Evolutionary conservation across 2,329 filamentous ascomycete genomes (phyloP).

Genomic region (Lasiodiplodia citricola): DNA sequence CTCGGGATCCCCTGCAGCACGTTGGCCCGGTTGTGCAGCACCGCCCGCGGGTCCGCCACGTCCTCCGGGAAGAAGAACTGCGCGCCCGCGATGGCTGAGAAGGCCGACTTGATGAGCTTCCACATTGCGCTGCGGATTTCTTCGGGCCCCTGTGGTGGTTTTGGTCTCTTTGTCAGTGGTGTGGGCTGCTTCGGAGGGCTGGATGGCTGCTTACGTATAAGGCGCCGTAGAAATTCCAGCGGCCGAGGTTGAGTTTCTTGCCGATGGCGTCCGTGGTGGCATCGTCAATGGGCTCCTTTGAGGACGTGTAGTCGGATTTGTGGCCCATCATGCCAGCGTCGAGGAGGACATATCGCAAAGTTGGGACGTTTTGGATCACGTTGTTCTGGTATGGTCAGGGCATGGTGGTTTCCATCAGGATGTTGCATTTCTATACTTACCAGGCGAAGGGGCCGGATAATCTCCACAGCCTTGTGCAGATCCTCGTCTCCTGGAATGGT

Average conservation of each 20-base stretch:
- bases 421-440: neutral
- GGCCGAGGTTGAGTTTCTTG: conserved; percentile 47
- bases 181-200: too few relatives aligned
- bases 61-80: conserved; percentile 45
- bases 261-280: conserved; percentile 50
- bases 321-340: conserved; percentile 49
- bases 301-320: conserved; percentile 38
- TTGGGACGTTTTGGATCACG: conserved; percentile 53
- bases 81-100: conserved; percentile 40
- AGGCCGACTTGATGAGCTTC: conserved; percentile 41
- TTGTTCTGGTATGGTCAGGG: conserved; percentile 33
- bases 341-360: conserved; percentile 48
- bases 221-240: conserved; percentile 57
- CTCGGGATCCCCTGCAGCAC: conserved; percentile 33
- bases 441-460: conserved; percentile 52
- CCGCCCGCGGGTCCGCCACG: conserved; percentile 38
- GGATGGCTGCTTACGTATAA: conserved; percentile 29
- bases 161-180: neutral
- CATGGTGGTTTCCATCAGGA: neutral
- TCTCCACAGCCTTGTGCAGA: conserved; percentile 54
- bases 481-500: conserved; percentile 58
- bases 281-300: conserved; percentile 44
- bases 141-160: conserved; percentile 23
- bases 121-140: conserved; percentile 40
- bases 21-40: conserved; percentile 33